Conservation (phyloP, 208 protist genomes). For the Leishmania lainsoni region DNA sequence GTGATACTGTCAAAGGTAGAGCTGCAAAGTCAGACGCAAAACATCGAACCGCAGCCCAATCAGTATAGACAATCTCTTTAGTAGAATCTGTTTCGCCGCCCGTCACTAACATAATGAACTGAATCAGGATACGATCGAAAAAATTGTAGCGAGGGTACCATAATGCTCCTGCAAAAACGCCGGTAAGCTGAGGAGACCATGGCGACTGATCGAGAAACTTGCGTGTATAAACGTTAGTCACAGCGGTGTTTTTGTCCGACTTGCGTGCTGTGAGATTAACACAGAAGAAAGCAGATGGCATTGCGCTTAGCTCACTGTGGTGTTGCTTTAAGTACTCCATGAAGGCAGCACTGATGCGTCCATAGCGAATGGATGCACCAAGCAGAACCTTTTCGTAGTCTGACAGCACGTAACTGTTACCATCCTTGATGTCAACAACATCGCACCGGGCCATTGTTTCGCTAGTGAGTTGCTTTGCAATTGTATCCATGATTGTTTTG, state of each 20-base stretch:
- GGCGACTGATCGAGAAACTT: constrained; percentile 24
- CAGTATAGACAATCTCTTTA: constrained; percentile 31
- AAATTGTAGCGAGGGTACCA: constrained; percentile 33
- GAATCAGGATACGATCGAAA: constrained; percentile 30
- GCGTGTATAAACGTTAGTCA: constrained; percentile 30
- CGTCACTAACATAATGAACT: constrained; percentile 34
- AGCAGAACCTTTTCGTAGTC: constrained; percentile 28
- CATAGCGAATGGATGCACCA: constrained; percentile 27
- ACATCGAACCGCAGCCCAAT: constrained; percentile 18
- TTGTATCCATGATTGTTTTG: constrained; percentile 15
- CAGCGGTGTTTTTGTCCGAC: constrained; percentile 17
- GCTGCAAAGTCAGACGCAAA: constrained; percentile 16
- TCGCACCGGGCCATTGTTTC: background rate
- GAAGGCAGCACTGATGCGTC: constrained; percentile 14
- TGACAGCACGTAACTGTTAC: background rate
- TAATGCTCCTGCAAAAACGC: constrained; percentile 33
- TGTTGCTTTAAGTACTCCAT: constrained; percentile 13
- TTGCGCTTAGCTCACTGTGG: constrained; percentile 6
- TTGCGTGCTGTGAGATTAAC: constrained; percentile 34
- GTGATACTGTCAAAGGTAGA: background rate
- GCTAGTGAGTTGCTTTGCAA: constrained; percentile 10
- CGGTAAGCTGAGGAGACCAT: constrained; percentile 19
- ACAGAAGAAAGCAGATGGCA: constrained; percentile 28
- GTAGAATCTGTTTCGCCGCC: constrained; percentile 31
- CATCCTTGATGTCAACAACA: constrained; percentile 13